Conservation (phyloP, 179 eudicot genomes). For the Silene coronaria region DNA sequence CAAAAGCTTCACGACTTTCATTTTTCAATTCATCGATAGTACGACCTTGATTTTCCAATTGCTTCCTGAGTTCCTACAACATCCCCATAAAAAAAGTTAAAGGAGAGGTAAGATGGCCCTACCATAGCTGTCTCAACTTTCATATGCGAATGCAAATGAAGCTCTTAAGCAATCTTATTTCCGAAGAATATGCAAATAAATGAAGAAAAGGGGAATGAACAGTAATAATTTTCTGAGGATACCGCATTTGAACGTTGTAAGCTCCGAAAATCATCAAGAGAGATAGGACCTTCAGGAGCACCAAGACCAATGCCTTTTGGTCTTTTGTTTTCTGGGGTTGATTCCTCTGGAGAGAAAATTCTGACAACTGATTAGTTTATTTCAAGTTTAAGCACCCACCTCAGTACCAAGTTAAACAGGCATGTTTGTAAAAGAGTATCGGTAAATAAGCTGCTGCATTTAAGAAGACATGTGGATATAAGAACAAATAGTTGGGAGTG, state of each 20-base stretch:
- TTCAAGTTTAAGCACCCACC: neutral
- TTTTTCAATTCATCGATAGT: slow-evolving; percentile 56
- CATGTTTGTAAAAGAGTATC: neutral
- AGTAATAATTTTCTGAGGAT: slow-evolving; percentile 6
- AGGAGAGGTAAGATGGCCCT: neutral
- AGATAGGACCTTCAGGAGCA: slow-evolving; percentile 85
- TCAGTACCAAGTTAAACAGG: neutral
- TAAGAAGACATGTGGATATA: neutral
- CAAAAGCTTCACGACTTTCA: slow-evolving; percentile 61
- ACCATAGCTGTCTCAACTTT: neutral
- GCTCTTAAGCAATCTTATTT: neutral
- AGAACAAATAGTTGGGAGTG: neutral
- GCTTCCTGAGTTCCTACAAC: slow-evolving; percentile 82
- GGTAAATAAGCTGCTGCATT: neutral
- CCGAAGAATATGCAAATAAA: neutral
- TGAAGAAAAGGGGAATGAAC: neutral
- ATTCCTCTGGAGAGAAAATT: slow-evolving; percentile 47
- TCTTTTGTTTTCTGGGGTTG: slow-evolving; percentile 63
- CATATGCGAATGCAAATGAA: neutral
- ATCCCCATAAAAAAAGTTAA: slow-evolving; percentile 2
- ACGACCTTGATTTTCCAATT: slow-evolving; percentile 63
- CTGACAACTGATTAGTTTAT: slow-evolving; percentile 12
- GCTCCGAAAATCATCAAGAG: slow-evolving; percentile 92
- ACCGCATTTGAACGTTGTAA: slow-evolving; percentile 94
- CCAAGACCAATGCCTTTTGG: slow-evolving; percentile 91